Conservation (phyloP, 345 rosid genomes). For the Xanthoceras sorbifolium region DNA sequence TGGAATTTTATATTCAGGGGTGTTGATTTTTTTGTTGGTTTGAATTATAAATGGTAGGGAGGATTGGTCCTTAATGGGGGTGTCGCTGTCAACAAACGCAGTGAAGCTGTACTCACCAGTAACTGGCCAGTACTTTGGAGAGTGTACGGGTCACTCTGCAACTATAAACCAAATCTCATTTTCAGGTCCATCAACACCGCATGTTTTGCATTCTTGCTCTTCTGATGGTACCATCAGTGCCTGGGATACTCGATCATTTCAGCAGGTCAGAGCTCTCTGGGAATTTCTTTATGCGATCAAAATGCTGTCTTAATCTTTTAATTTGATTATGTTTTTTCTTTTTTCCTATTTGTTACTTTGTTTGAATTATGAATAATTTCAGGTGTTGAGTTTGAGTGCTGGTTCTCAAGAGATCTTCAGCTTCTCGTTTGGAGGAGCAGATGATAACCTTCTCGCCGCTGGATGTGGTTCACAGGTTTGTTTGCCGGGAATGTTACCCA, state of each 20-base stretch:
- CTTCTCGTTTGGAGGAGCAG: conserved; percentile 81
- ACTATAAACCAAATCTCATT: conserved; percentile 72
- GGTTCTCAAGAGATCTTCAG: conserved; percentile 69
- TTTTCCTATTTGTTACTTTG: background rate
- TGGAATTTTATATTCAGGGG: background rate
- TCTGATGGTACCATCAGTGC: conserved; percentile 86
- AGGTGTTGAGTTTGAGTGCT: conserved; percentile 64
- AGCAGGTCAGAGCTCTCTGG: conserved; percentile 44
- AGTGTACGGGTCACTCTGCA: conserved; percentile 70
- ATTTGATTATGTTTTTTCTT: background rate
- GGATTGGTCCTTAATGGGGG: conserved; percentile 91
- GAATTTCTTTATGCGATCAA: background rate
- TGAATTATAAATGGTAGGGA: conserved; percentile 35
- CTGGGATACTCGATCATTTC: conserved; percentile 84
- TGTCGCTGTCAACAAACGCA: conserved; percentile 74
- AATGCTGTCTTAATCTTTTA: background rate
- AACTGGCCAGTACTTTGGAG: conserved; percentile 85
- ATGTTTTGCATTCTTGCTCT: conserved; percentile 82
- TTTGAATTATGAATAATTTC: conserved; percentile 15
- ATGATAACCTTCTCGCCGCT: conserved; percentile 72
- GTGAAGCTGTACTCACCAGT: conserved; percentile 85
- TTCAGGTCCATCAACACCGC: conserved; percentile 59
- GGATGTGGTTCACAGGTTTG: conserved; percentile 86
- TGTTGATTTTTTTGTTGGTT: background rate
- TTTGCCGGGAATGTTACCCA: background rate